phyloP scores from a whole-genome alignment of 1,139 yeast species.

The Pichia sp. region DNA sequence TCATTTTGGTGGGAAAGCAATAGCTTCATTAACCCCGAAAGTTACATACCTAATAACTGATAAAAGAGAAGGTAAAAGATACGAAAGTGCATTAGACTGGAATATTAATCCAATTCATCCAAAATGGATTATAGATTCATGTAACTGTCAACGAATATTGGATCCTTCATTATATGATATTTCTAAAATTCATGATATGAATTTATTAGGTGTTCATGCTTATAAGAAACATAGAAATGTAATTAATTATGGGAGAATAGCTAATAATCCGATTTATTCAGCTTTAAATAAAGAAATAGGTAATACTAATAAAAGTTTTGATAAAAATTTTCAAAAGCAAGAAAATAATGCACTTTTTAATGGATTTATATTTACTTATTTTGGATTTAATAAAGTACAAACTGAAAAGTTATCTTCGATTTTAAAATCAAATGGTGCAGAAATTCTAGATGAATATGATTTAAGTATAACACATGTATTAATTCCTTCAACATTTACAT shows the following conservation, averaged over 20 bases:
- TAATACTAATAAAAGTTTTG: neutral
- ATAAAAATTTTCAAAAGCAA: neutral
- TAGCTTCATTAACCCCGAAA: conserved; percentile 49
- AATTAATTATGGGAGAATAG: conserved; percentile 11
- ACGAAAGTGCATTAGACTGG: conserved; percentile 61
- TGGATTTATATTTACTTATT: conserved; percentile 34
- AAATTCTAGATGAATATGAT: conserved; percentile 22
- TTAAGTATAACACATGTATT: conserved; percentile 35
- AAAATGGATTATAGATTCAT: conserved; percentile 63
- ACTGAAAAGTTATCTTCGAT: conserved; percentile 33
- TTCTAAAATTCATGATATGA: conserved; percentile 23
- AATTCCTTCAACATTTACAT: conserved; percentile 34
- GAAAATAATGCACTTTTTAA: conserved; percentile 28
- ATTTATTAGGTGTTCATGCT: conserved; percentile 39
- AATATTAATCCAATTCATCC: conserved; percentile 67
- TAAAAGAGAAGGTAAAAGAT: conserved; percentile 54
- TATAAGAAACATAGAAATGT: conserved; percentile 32
- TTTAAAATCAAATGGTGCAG: conserved; percentile 42
- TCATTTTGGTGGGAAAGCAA: conserved; percentile 53
- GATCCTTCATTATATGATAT: conserved; percentile 44
- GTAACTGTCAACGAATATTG: conserved; percentile 54
- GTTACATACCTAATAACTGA: conserved; percentile 51
- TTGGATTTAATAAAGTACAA: conserved; percentile 38
- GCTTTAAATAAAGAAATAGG: neutral
- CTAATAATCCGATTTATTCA: conserved; percentile 9